Evolutionary conservation across 257 asterid genomes (phyloP), one percentile per base, ranked within the genome.

Genomic region (Agastache rugosa): DNA sequence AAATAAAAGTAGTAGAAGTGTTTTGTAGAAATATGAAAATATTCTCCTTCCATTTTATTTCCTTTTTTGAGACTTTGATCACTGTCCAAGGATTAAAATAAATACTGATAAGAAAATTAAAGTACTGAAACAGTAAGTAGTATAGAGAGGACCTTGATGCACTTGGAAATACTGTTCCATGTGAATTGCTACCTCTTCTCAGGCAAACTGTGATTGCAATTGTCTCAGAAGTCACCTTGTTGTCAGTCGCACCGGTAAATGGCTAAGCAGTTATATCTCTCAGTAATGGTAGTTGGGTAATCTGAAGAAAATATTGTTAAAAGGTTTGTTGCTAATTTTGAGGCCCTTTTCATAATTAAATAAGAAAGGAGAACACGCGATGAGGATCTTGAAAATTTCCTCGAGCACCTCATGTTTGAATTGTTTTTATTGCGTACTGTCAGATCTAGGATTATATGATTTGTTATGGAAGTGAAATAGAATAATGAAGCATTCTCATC

Each of bases 381-480:
- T 23, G 17, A 23, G 37, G 15, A 22, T 25, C 37, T 23, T 11
- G 37, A 56, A 6, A 56, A 1, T 23, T 23, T 60, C 50, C 31
- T 27, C 2, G 31, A 48, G 48, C 31, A 16, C 47, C 31, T 31
- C 31, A 8, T 27, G 47, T 50, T 56, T 19, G 20, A 48, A 50
- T 27, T 27, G 8, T 29, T 61, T 67, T 1, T 35, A 48, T 48
- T 68, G 37, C 17, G 17, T 9, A 56, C 3, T 56, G 63, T 12
- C 37, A 23, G 35, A 68, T 50, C 47, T 68, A n/a, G 54, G 47
- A 27, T 19, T 48, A 60, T 19, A 11, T 67, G 61, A 10, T 48
- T 47, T 48, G 44, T 67, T 2, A 12, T 48, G 29, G 31, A 29
- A 17, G 62, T 50, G 27, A 51, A 50, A 50, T 50, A 10, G 8